Evolutionary conservation across 2,329 filamentous ascomycete species (phyloP).

Genomic region (Claviceps capensis): DNA sequence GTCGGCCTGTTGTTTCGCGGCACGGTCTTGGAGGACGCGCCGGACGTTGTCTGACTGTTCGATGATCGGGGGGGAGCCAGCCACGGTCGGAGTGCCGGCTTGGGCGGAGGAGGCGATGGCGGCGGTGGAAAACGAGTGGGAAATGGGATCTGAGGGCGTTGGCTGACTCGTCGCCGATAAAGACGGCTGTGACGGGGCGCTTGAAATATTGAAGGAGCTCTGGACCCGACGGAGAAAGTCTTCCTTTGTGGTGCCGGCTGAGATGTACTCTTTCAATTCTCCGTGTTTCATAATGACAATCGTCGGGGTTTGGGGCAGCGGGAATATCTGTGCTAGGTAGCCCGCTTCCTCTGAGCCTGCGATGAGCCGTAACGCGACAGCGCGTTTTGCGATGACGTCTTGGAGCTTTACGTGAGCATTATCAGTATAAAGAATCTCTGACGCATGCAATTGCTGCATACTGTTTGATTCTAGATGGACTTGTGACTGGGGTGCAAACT

Average conservation of each 20-base stretch:
- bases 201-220: constrained; percentile 18
- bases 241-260: constrained; percentile 46
- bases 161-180: constrained; percentile 6
- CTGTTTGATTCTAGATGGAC: neutral
- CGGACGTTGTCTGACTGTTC: constrained; percentile 21
- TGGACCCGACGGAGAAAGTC: constrained; percentile 44
- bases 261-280: constrained; percentile 63
- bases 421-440: too few relatives aligned
- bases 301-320: constrained; percentile 63
- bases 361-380: constrained; percentile 56
- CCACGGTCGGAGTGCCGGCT: constrained; percentile 8
- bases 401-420: constrained; percentile 30
- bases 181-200: constrained; percentile 5
- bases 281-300: constrained; percentile 71
- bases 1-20: constrained; percentile 28
- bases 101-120: neutral
- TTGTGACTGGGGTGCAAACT: constrained; percentile 7
- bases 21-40: constrained; percentile 35
- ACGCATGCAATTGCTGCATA: too few relatives aligned
- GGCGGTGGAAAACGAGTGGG: constrained; percentile 3
- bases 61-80: constrained; percentile 10
- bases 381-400: constrained; percentile 42
- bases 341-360: constrained; percentile 68
- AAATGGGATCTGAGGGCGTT: neutral
- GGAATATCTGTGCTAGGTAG: constrained; percentile 71